Evolutionary conservation across 139 green algal genomes (phyloP), one percentile per base, ranked within the genome.

Genomic region (Asterochloris erici): DNA sequence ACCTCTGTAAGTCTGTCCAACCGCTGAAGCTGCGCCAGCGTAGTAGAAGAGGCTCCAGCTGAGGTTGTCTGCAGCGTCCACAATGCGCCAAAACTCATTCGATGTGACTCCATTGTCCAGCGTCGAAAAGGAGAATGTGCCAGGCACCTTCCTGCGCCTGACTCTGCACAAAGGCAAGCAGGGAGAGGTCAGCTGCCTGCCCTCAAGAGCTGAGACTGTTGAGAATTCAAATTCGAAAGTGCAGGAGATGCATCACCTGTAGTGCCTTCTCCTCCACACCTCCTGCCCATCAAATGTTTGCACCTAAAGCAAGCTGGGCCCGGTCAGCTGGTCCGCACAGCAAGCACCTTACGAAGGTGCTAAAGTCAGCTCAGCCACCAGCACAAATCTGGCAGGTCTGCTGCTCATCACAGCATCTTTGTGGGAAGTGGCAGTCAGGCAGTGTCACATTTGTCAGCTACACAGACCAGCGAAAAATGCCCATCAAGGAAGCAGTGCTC

Each of bases 21-120:
- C 87, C 10, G 60, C 86, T 10, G 87, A 87, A 1, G 92, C 94
- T 23, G 91, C 93, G 0, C 92, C 92, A 14, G 79, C 84, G 85
- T 97, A 97, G 85, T 95, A 96, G 79, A 96, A 96, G 14, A 98
- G 81, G 2, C 81, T 91, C 90, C 90, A 98, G 0, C 84, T 87
- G 12, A 98, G 83, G 71, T 93, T 90, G 14, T 98, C 95, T 1
- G 89, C 83, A 62, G 88, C 94, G 84, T 98, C 95, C 82, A 98
- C 84, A 74, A 98, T 96, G 62, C 92, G 87, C 96, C 95, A 98
- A 78, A 90, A 96, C 88, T 97, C 91, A 28, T 73, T 81, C 26
- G 61, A 73, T 26, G 64, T 81, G 63, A 85, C 73, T 21, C 96
- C 96, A 81, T 99, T 99, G 90, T 99, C 96, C 28, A 98, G 86